Base-by-base conservation (phyloP, 139 green algal species). In the Picocystis salinarum region DNA sequence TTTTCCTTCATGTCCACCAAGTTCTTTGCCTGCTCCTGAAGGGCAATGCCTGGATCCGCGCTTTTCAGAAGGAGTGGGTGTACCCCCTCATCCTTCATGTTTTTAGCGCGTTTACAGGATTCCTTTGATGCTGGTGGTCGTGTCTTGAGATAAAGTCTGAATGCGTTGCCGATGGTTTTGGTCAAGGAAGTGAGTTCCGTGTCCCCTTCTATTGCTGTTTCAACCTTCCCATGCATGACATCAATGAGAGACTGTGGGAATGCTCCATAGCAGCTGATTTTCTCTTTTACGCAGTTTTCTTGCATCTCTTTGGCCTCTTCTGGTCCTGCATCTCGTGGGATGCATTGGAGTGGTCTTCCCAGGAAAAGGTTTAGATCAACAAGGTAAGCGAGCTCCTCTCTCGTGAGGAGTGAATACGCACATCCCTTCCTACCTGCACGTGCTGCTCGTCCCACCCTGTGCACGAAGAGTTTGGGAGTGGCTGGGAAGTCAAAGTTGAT, bases 311-410 rank as follows among this genome's bases (percentile, higher is more conserved):
- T 46, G 5, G 48, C 31, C 23, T 48, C 26, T 22, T 30, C 2
- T n/a, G 39, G 34, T 15, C 9, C 11, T 25, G 18, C 18, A 25
- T 22, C 15, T 11, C 6, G 39, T 45, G 9, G 47, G 25, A 1
- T 27, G 45, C 18, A 82, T 23, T 23, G 12, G 15, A 91, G 33
- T 7, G 56, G 59, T 18, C 73, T 62, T 1, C 65, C 76, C 6
- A 98, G 61, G 66, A 88, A 97, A 10, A 97, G 73, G 58, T 96
- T 84, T 24, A 97, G 67, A 61, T 98, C 88, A 27, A 98, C 42
- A 3, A 93, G 46, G 55, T 83, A 97, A 0, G 78, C 71, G 41
- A 92, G 55, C 68, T 86, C 75, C 19, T 82, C 72, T 12, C 68
- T 52, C 0, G 70, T 81, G 6, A 81, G 52, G n/a, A 96, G 57